phyloP scores from a whole-genome alignment of 352 stramenopile species.

The Phytophthora citricola region DNA sequence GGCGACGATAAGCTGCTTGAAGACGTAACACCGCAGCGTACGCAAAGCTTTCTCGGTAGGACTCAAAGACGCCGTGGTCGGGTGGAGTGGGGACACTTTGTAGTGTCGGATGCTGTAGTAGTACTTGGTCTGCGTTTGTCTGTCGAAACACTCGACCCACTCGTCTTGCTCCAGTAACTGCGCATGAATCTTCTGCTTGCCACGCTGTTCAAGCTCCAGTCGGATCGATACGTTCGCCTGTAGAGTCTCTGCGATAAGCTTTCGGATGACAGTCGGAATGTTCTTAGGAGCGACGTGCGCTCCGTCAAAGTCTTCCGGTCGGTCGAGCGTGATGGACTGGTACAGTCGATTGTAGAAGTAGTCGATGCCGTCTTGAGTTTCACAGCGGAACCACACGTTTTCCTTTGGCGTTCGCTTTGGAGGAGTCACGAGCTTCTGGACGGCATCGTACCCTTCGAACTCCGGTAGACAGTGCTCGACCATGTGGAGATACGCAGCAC shows the following conservation, averaged over 20 bases:
- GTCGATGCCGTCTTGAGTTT: constrained; percentile 49
- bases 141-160: constrained; percentile 72
- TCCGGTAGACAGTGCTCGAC: constrained; percentile 51
- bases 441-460: constrained; percentile 48
- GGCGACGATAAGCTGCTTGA: constrained; percentile 64
- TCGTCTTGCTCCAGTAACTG: constrained; percentile 65
- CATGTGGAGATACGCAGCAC: constrained; percentile 66
- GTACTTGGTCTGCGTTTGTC: constrained; percentile 46
- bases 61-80: constrained; percentile 55
- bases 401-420: constrained; percentile 55
- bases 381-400: constrained; percentile 70
- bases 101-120: constrained; percentile 78
- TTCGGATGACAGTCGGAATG: constrained; percentile 54
- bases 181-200: constrained; percentile 45
- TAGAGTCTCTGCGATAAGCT: constrained; percentile 59
- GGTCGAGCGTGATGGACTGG: constrained; percentile 49
- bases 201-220: constrained; percentile 61
- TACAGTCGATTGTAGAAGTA: constrained; percentile 76
- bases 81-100: constrained; percentile 47
- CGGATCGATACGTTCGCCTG: constrained; percentile 44
- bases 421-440: constrained; percentile 53
- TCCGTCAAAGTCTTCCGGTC: constrained; percentile 66
- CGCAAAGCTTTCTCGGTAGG: constrained; percentile 54
- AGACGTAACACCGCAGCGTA: constrained; percentile 63
- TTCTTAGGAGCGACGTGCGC: constrained; percentile 27